These are phyloP conservation scores for Thymus mandschuricus DNA, from an alignment of 257 asterid species.

Conservation along the genomic window DNA sequence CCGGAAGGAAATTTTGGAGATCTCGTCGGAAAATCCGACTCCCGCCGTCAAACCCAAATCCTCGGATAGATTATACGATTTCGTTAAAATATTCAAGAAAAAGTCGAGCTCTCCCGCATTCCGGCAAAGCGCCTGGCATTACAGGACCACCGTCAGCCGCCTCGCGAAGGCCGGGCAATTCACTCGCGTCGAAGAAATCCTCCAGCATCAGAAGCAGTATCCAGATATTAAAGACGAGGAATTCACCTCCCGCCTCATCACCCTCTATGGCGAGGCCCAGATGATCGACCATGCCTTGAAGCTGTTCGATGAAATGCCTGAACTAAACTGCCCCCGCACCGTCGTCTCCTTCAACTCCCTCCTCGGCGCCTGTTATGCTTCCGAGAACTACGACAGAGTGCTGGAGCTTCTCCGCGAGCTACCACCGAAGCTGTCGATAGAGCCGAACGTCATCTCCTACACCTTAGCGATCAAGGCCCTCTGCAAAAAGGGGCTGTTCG, in stretches of 20 bases:
- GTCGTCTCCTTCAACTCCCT: conserved; percentile 54
- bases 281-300: conserved; percentile 50
- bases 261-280: conserved; percentile 42
- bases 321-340: conserved; percentile 49
- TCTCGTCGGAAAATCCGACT: no score
- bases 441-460: conserved; percentile 51
- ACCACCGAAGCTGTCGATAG: conserved; percentile 37
- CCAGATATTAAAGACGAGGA: conserved; percentile 35
- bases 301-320: conserved; percentile 65
- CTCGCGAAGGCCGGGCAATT: conserved; percentile 34
- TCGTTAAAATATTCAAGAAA: conserved; percentile 37
- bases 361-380: conserved; percentile 43
- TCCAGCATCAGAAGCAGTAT: conserved; percentile 43
- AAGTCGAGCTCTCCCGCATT: conserved; percentile 31
- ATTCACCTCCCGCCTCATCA: conserved; percentile 41
- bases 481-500: conserved; percentile 43
- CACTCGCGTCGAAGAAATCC: conserved; percentile 37
- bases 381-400: conserved; percentile 34
- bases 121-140: conserved; percentile 25
- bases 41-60: background rate
- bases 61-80: background rate
- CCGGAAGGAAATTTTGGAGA: no score
- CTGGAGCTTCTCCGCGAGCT: conserved; percentile 38
- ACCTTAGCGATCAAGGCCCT: conserved; percentile 39
- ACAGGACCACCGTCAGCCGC: conserved; percentile 26